Base-by-base conservation (phyloP, 2,329 filamentous ascomycete species). In the Fusarium sp. region DNA sequence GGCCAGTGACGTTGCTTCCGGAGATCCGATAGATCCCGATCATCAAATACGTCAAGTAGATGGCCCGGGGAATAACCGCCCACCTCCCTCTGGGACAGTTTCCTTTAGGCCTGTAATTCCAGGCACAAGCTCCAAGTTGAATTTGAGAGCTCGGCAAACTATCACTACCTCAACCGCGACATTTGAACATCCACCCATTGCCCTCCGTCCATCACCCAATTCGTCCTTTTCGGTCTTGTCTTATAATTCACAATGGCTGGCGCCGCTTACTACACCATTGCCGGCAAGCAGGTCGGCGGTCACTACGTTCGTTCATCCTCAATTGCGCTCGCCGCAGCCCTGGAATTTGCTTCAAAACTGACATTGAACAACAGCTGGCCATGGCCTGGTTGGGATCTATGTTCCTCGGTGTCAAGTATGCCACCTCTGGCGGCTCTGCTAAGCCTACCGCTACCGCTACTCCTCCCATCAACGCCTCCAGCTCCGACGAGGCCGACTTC, bases 401-500 rank as follows among this genome's bases (percentile, higher is more conserved):
- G 48, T 86, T 86, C 74, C 82, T 82, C 71, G 85, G 84, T 64
- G 75, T 76, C 76, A 84, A 84, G 77, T 74, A 81, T 38, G 79
- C 81, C 55, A 62, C 80, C 57, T 78, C 80, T 48, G 84, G 86
- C 64, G 78, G 82, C 78, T 83, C 83, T 77, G 83, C 82, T 70
- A 80, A 80, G 69, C 72, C 78, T 48, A 79, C 82, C 63, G 75
- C 81, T 42, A 82, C 77, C 46, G 81, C 83, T 62, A 78, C 84
- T 49, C 87, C 87, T 68, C 87, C 87, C 50, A 87, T 89, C 83
- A 89, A 89, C 79, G 87, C 87, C 63, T 84, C 85, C 53, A 88
- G 83, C 81, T 83, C 86, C 74, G 87, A 89, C 77, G 87, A 89
- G 82, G 86, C 84, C 79, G 86, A 89, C 77, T 89, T 89, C 80